Percentiles rank a stretch among this genome's conserved stretches.
phyloP scores from a whole-genome alignment of 148 eudicot genomes.

The Rhododendron simsii region DNA sequence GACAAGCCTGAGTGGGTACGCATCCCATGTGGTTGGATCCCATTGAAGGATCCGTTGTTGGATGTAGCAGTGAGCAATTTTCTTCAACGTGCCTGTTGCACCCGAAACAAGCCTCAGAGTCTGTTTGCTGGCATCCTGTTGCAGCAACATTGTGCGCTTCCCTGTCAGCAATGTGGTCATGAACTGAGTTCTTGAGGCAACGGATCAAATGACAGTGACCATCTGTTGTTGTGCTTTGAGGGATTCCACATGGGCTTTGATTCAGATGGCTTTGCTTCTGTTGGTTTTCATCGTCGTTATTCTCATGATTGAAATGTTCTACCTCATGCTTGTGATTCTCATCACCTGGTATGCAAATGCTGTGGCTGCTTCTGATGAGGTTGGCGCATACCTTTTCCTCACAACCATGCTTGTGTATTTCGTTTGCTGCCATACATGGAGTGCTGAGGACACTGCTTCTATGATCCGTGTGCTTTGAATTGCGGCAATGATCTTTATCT shows the following conservation, averaged over 20 bases:
- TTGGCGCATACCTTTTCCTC: conserved; percentile 3
- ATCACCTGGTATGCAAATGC: not conserved
- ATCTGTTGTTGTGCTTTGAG: not conserved
- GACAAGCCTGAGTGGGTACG: conserved; percentile 21
- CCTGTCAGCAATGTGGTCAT: not conserved
- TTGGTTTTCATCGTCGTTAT: not conserved
- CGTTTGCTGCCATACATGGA: not conserved
- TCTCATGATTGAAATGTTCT: not conserved
- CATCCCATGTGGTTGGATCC: not conserved
- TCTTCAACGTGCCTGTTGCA: not conserved
- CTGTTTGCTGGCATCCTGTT: not conserved
- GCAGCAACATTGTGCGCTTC: not conserved
- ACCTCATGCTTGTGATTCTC: not conserved
- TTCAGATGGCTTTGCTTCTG: not conserved
- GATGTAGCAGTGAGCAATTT: not conserved
- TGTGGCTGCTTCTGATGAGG: not conserved
- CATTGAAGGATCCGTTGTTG: not conserved
- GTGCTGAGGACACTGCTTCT: not conserved
- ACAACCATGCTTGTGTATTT: conserved; percentile 6
- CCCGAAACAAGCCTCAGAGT: not conserved
- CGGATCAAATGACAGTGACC: not conserved
- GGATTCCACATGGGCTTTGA: not conserved
- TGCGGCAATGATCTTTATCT: not conserved
- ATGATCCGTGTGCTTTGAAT: conserved; percentile 4
- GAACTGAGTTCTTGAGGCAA: conserved; percentile 2